A percentile compares a stretch with the other conserved stretches of the same genome.
Evolutionary conservation across 495 filamentous ascomycete genomes (phyloP).

Genomic region (Opeltia flavorubescens): DNA sequence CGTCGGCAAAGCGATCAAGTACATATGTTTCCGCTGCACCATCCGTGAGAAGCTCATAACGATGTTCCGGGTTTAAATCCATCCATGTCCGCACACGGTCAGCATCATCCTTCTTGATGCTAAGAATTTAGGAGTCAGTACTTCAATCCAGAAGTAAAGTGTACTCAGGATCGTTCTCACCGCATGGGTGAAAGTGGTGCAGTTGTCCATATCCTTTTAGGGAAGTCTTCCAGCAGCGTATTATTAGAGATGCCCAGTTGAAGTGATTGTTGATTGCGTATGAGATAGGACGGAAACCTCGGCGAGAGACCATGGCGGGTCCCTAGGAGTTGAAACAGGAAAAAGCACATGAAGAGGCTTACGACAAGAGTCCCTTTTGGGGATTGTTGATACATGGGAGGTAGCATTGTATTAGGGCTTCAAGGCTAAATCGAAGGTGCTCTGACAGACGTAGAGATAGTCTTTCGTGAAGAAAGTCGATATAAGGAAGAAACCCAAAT

Average conservation of each 20-base stretch:
- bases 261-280: not conserved
- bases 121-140: constrained; percentile 8
- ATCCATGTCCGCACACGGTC: constrained; percentile 19
- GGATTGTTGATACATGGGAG: not conserved
- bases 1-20: constrained; percentile 17
- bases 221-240: not conserved
- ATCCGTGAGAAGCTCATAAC: constrained; percentile 25
- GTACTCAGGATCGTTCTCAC: too few species aligned
- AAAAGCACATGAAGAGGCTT: not conserved
- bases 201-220: constrained; percentile 1
- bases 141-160: too few species aligned
- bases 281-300: not conserved
- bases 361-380: not conserved
- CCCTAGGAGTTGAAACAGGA: not conserved
- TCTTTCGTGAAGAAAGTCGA: too few species aligned
- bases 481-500: too few species aligned
- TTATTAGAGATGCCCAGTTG: not conserved
- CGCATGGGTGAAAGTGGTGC: not conserved
- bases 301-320: not conserved
- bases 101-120: constrained; percentile 12
- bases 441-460: too few species aligned
- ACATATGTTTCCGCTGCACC: constrained; percentile 18
- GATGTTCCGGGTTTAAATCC: constrained; percentile 14
- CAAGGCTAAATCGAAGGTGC: too few species aligned
- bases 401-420: too few species aligned